A percentile compares a stretch with the other conserved stretches of the same genome.
Conservation (phyloP, 2,329 filamentous ascomycete species). For the Cladosporium sp. region DNA sequence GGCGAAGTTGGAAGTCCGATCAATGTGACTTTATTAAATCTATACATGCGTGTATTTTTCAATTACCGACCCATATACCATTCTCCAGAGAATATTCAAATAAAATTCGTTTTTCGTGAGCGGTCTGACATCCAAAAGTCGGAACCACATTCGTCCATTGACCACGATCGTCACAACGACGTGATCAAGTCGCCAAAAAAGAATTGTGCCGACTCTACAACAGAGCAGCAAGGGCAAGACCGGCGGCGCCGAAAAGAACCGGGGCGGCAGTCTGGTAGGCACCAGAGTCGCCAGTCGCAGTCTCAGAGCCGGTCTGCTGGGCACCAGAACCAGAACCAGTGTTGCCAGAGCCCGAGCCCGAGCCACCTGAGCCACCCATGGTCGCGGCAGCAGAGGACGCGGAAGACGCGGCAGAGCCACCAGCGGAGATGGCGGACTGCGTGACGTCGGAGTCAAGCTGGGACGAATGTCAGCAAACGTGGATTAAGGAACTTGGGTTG, state of each 20-base stretch:
- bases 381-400: background rate
- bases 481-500: background rate
- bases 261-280: conserved; percentile 6
- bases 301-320: background rate
- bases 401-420: background rate
- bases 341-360: background rate
- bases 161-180: background rate
- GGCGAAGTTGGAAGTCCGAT: too few relatives aligned
- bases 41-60: too few relatives aligned
- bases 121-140: too few relatives aligned
- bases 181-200: background rate
- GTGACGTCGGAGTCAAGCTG: conserved; percentile 3
- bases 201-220: background rate
- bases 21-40: too few relatives aligned
- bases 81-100: too few relatives aligned
- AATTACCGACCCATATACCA: too few relatives aligned
- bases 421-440: conserved; percentile 1
- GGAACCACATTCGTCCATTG: too few relatives aligned
- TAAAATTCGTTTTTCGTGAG: too few relatives aligned
- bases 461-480: background rate
- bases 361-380: conserved; percentile 3
- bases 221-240: conserved; percentile 8
- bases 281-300: conserved; percentile 5
- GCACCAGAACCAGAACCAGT: background rate
- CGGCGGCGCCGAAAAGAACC: conserved; percentile 6